A percentile compares a stretch with the other conserved stretches of the same genome.
Conservation (phyloP, 2,329 filamentous ascomycete genomes). For the Aureobasidium zeae region DNA sequence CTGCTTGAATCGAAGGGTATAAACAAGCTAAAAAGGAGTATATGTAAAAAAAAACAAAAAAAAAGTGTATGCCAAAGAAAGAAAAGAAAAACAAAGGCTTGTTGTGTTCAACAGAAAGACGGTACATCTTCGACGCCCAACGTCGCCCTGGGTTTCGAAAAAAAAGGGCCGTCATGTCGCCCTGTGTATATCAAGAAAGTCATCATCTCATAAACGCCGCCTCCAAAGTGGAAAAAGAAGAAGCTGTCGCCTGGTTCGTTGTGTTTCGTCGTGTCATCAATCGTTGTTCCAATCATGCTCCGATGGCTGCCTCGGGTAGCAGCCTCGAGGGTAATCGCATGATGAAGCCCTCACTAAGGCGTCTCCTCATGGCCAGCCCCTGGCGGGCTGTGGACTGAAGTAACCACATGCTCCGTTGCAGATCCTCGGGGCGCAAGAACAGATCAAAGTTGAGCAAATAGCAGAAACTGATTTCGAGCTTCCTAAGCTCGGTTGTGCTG, state of each 20-base stretch:
- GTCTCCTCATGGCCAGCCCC: conserved; percentile 20
- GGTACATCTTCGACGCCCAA: background rate
- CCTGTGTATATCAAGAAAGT: too few species aligned
- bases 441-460: conserved; percentile 73
- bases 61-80: too few species aligned
- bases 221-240: too few species aligned
- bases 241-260: background rate
- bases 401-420: conserved; percentile 28
- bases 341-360: conserved; percentile 25
- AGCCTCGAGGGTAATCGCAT: conserved; percentile 24
- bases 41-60: too few species aligned
- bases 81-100: too few species aligned
- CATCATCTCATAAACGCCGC: too few species aligned
- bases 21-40: background rate
- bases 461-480: conserved; percentile 67
- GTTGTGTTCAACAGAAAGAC: background rate
- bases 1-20: background rate
- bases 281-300: conserved; percentile 6
- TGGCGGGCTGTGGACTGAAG: conserved; percentile 28
- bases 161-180: too few species aligned
- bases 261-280: background rate
- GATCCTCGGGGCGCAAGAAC: conserved; percentile 24
- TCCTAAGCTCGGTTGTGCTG: conserved; percentile 67
- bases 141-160: background rate
- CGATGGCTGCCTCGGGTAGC: conserved; percentile 5